Evolutionary conservation across 495 filamentous ascomycete genomes (phyloP).

Genomic region (Penicillium lividum): DNA sequence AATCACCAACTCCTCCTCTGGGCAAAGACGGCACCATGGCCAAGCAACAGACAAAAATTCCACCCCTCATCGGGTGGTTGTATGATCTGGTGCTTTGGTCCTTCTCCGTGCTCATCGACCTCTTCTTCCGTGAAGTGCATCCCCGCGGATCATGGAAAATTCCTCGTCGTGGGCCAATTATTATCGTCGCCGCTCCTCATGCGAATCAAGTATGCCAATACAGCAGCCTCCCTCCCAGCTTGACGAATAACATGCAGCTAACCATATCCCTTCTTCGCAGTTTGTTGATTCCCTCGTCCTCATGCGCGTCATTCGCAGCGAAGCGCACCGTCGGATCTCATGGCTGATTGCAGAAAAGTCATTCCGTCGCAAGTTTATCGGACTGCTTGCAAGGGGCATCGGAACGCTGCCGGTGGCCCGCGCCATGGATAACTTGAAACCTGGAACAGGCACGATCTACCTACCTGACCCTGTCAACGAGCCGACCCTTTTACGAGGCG

Average conservation of each 20-base stretch:
- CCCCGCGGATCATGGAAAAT: constrained; percentile 93
- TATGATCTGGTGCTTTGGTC: constrained; percentile 83
- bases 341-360: constrained; percentile 95
- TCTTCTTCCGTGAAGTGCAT: constrained; percentile 98
- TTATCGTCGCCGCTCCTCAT: constrained; percentile 97
- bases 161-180: constrained; percentile 80
- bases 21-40: constrained; percentile 24
- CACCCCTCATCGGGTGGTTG: constrained; percentile 69
- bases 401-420: constrained; percentile 87
- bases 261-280: constrained; percentile 36
- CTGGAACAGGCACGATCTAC: constrained; percentile 78
- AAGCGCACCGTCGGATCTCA: constrained; percentile 83
- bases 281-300: constrained; percentile 96
- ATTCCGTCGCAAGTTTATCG: constrained; percentile 84
- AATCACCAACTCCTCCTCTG: background rate
- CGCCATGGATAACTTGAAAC: constrained; percentile 83
- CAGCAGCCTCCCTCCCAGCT: background rate
- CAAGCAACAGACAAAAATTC: constrained; percentile 55
- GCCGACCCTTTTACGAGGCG: constrained; percentile 79
- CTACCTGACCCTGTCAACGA: constrained; percentile 85
- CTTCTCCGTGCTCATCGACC: constrained; percentile 82
- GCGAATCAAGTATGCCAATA: constrained; percentile 79
- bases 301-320: constrained; percentile 81
- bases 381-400: constrained; percentile 71
- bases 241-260: constrained; percentile 9